Conservation (phyloP, 192 early-diverging fungal species). For the Gryganskiella cystojenkinii region DNA sequence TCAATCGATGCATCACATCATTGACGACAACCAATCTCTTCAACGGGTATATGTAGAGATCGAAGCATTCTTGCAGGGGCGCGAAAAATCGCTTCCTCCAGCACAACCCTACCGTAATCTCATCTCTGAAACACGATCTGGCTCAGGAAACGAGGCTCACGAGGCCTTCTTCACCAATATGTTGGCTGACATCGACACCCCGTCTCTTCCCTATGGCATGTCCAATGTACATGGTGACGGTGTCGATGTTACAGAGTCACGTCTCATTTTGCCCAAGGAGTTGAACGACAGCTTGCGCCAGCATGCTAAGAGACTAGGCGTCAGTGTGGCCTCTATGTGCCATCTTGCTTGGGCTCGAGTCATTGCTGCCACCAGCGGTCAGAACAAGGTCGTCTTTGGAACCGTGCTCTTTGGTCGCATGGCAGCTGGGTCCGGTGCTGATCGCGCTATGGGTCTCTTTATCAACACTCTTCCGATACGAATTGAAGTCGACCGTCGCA, state of each 20-base stretch:
- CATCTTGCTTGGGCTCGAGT: slow-evolving; percentile 16
- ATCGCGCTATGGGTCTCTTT: slow-evolving; percentile 6
- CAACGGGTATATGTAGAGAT: slow-evolving; percentile 4
- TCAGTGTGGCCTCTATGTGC: not conserved
- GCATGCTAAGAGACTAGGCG: not conserved
- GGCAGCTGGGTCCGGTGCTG: not conserved
- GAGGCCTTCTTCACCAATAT: slow-evolving; percentile 2
- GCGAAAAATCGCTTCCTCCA: not conserved
- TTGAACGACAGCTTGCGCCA: not conserved
- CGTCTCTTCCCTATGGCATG: not conserved
- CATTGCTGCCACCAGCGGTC: not conserved
- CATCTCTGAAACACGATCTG: not conserved
- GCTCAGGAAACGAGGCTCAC: not conserved
- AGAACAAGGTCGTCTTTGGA: not conserved
- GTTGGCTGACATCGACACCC: not conserved
- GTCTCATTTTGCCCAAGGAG: not conserved
- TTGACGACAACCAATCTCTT: not conserved
- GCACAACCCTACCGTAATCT: slow-evolving; percentile 1
- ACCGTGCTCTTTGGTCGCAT: slow-evolving; percentile 11
- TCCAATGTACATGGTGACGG: not conserved
- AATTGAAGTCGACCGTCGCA: slow-evolving; percentile 1
- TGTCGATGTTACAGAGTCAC: not conserved
- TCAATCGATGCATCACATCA: not conserved
- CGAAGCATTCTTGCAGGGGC: not conserved
- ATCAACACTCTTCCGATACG: slow-evolving; percentile 26